phyloP scores from a whole-genome alignment of 2,329 filamentous ascomycete species.

The Balansia obtecta region DNA sequence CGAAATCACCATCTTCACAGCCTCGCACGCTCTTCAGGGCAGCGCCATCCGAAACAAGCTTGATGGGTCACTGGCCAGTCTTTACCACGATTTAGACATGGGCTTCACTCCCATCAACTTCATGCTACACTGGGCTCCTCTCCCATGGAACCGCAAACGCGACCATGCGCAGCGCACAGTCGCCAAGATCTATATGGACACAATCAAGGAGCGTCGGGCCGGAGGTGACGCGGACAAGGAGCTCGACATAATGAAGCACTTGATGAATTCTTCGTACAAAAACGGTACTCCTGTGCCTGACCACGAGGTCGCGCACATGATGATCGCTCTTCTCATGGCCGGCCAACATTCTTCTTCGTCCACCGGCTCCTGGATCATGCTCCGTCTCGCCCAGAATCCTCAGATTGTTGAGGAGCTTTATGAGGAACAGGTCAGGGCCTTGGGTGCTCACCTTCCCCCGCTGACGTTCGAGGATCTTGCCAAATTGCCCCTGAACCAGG shows the following conservation, averaged over 20 bases:
- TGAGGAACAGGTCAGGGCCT: slow-evolving; percentile 61
- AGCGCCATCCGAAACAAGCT: slow-evolving; percentile 71
- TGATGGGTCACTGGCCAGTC: slow-evolving; percentile 64
- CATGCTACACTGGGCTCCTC: slow-evolving; percentile 75
- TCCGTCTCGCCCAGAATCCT: slow-evolving; percentile 66
- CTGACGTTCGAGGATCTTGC: slow-evolving; percentile 67
- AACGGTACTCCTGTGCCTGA: slow-evolving; percentile 69
- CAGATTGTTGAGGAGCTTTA: slow-evolving; percentile 72
- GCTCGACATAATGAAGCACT: slow-evolving; percentile 78
- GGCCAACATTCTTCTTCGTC: slow-evolving; percentile 83
- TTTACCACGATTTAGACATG: slow-evolving; percentile 85
- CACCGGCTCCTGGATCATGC: slow-evolving; percentile 73
- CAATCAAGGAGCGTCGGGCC: slow-evolving; percentile 59
- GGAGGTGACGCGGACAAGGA: slow-evolving; percentile 34
- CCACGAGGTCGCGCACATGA: slow-evolving; percentile 79
- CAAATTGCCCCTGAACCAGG: slow-evolving; percentile 68
- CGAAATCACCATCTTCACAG: slow-evolving; percentile 83
- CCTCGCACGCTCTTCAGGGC: slow-evolving; percentile 74
- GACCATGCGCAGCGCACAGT: slow-evolving; percentile 72
- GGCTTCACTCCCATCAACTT: slow-evolving; percentile 86
- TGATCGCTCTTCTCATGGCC: slow-evolving; percentile 88
- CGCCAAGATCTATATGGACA: slow-evolving; percentile 69
- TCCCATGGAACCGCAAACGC: slow-evolving; percentile 77
- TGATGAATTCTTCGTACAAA: slow-evolving; percentile 81
- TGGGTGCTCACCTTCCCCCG: slow-evolving; percentile 63